Evolutionary conservation across 352 stramenopile species (phyloP), one percentile per base, ranked within the genome.

Genomic region (Pythium phragmiticola): DNA sequence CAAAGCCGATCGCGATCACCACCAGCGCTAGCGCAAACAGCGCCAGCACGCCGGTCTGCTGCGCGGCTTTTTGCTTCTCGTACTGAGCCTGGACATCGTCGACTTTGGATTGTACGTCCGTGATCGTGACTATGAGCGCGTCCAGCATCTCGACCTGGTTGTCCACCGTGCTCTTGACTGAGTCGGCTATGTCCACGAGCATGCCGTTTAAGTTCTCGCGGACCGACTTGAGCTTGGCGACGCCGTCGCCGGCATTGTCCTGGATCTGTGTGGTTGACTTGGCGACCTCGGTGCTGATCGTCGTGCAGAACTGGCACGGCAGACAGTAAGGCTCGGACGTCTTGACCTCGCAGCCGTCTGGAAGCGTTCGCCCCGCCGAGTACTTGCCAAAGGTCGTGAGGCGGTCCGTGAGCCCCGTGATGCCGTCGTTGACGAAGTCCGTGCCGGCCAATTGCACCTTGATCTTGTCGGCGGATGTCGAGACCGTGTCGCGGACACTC

Each of bases 21-120:
- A 79, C 66, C 2, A 91, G 58, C 0, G 73, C 74, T 12, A 91
- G 58, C 2, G 64, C 77, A 60, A 91, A 91, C n/a, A 87, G 54
- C 4, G 41, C 77, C 49, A 89, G 67, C 52, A 89, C 75, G 1
- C 63, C 77, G 8, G 66, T 67, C 12, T 82, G 62, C 7, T 81
- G 71, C 19, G 69, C 60, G 11, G 63, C 19, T 47, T 82, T 78
- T 41, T 88, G 74, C 45, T 63, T 62, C 34, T 85, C 68, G 58
- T 77, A 91, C 45, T 69, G 57, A 7, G 23, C 52, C 39, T 74
- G 64, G 47, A 76, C 64, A 12, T 80, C 66, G 9, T 71, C 52
- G 17, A 89, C 72, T 3, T 81, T 26, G 0, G 8, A 47, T 39
- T 78, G 56, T 0, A 63, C 65, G 14, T 79, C 57, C 16, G 70